phyloP scores from a whole-genome alignment of 1,284 basidiomycete genomes.

The Heliocybe sulcata region DNA sequence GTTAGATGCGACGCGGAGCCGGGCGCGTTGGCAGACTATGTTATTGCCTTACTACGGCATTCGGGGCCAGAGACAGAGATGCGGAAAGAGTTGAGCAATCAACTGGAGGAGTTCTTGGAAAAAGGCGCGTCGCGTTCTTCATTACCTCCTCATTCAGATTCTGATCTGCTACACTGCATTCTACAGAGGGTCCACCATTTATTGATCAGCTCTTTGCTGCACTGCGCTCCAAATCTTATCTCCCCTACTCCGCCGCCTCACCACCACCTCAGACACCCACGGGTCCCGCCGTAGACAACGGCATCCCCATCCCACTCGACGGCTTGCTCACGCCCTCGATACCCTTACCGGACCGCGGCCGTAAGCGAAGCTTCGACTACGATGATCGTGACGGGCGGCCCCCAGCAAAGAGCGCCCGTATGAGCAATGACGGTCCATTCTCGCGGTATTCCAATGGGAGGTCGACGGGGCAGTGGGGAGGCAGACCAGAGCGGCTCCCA shows the following conservation, averaged over 20 bases:
- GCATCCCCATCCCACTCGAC: slow-evolving; percentile 76
- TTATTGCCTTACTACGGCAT: slow-evolving; percentile 90
- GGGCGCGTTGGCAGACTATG: slow-evolving; percentile 88
- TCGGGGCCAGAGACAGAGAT: slow-evolving; percentile 81
- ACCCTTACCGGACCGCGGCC: slow-evolving; percentile 40
- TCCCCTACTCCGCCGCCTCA: slow-evolving; percentile 53
- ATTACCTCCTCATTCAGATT: slow-evolving; percentile 4
- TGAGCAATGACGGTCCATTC: slow-evolving; percentile 54
- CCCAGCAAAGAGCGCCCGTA: slow-evolving; percentile 63
- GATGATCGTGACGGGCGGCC: slow-evolving; percentile 52
- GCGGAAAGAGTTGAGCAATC: slow-evolving; percentile 67
- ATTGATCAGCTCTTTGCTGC: slow-evolving; percentile 81
- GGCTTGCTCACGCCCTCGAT: slow-evolving; percentile 40
- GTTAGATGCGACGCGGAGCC: slow-evolving; percentile 93
- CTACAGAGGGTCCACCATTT: slow-evolving; percentile 67
- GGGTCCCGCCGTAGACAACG: slow-evolving; percentile 31
- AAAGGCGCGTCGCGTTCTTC: slow-evolving; percentile 49
- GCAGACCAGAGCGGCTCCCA: slow-evolving; percentile 19
- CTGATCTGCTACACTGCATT: not conserved
- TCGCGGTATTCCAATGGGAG: slow-evolving; percentile 47
- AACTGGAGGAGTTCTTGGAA: slow-evolving; percentile 90
- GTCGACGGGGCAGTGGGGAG: slow-evolving; percentile 23
- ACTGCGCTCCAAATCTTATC: slow-evolving; percentile 75
- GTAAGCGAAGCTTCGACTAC: slow-evolving; percentile 56
- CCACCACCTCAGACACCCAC: slow-evolving; percentile 22